Evolutionary conservation across 1,284 basidiomycete species (phyloP).

Genomic region (Pyrrhoderma noxium): DNA sequence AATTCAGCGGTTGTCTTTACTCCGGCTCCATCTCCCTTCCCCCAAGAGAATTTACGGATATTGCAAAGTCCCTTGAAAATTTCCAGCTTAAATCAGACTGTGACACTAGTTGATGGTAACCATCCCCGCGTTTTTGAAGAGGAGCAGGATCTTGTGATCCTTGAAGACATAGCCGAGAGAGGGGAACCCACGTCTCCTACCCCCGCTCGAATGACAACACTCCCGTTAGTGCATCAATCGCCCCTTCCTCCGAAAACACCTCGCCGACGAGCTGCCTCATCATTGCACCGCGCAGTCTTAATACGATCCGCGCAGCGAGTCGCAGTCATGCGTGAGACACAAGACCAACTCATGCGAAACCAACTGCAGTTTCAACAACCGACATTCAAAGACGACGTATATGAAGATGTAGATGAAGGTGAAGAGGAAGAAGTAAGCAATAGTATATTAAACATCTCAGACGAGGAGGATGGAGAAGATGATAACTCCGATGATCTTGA

Average conservation of each 20-base stretch:
- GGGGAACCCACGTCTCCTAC: constrained; percentile 9
- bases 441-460: constrained; percentile 25
- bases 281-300: constrained; percentile 60
- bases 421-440: constrained; percentile 26
- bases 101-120: constrained; percentile 52
- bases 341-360: constrained; percentile 25
- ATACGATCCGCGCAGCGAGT: constrained; percentile 60
- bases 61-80: constrained; percentile 52
- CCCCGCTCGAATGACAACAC: constrained; percentile 17
- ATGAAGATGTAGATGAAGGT: constrained; percentile 25
- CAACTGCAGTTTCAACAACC: constrained; percentile 25
- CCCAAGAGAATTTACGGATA: constrained; percentile 52
- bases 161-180: constrained; percentile 48
- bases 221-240: constrained; percentile 4
- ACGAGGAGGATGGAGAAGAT: constrained; percentile 18
- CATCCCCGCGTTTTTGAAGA: constrained; percentile 61
- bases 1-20: constrained; percentile 64
- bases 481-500: constrained; percentile 14
- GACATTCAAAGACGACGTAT: constrained; percentile 22
- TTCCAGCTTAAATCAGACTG: constrained; percentile 25
- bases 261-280: constrained; percentile 34
- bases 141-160: constrained; percentile 60
- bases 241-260: constrained; percentile 29
- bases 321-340: constrained; percentile 33
- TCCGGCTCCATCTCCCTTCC: constrained; percentile 50